A percentile compares a stretch with the other conserved stretches of the same genome.
phyloP scores from a whole-genome alignment of 305 asterid genomes.

The Solanum aculeatissimum region DNA sequence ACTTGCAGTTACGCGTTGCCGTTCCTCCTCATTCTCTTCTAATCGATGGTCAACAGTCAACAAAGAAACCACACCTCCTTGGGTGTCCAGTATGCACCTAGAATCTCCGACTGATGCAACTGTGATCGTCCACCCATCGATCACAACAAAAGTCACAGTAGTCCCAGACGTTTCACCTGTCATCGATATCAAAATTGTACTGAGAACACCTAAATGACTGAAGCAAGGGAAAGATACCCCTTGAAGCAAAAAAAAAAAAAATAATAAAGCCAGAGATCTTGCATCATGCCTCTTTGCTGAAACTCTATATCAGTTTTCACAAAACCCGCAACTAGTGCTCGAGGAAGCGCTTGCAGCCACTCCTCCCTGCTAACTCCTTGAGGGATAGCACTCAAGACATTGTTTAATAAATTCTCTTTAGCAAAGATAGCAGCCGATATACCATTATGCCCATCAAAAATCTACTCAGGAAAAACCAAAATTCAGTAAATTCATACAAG shows the following conservation, averaged over 20 bases:
- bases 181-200: conserved; percentile 4
- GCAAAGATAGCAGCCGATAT: conserved; percentile 95
- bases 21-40: conserved; percentile 91
- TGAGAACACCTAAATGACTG: conserved; percentile 6
- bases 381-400: conserved; percentile 80
- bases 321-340: conserved; percentile 90
- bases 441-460: conserved; percentile 98
- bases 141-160: conserved; percentile 80
- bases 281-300: conserved; percentile 63
- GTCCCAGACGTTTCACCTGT: conserved; percentile 96
- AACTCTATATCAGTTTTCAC: conserved; percentile 91
- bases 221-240: not conserved
- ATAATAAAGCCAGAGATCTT: not conserved
- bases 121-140: conserved; percentile 95
- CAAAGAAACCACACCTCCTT: conserved; percentile 74
- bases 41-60: conserved; percentile 93
- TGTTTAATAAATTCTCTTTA: conserved; percentile 71
- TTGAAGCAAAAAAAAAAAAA: not conserved
- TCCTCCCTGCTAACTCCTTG: conserved; percentile 60
- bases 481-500: conserved; percentile 5
- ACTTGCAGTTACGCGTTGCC: conserved; percentile 93
- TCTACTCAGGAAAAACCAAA: conserved; percentile 24
- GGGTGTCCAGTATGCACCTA: conserved; percentile 86
- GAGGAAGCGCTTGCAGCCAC: conserved; percentile 88
- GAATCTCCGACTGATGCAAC: conserved; percentile 98